A percentile compares a stretch with the other conserved stretches of the same genome.
phyloP scores from a whole-genome alignment of 371 early-diverging fungal species.

The Zopfochytrium polystomum region DNA sequence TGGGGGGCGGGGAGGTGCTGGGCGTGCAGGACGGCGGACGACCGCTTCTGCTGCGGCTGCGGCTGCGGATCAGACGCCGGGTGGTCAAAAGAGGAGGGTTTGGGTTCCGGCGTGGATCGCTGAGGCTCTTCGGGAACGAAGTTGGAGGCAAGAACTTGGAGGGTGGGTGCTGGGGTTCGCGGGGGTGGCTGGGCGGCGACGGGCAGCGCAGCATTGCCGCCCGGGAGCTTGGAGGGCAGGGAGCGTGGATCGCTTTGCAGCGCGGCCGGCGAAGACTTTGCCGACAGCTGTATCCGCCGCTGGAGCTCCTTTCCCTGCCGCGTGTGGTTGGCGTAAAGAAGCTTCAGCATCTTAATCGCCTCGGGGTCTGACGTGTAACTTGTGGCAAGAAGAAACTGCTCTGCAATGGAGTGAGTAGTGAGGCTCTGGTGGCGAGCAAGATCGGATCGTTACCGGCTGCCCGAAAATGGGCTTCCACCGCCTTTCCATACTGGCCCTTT shows the following conservation, averaged over 20 bases:
- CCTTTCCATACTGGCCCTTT: slow-evolving; percentile 37
- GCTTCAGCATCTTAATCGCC: slow-evolving; percentile 41
- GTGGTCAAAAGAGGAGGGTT: no score
- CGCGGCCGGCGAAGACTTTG: not conserved
- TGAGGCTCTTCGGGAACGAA: no score
- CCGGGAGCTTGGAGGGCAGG: not conserved
- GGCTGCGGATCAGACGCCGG: not conserved
- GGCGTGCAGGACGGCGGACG: not conserved
- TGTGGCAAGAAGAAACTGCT: slow-evolving; percentile 44
- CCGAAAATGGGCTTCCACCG: slow-evolving; percentile 44
- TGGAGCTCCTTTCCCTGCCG: slow-evolving; percentile 46
- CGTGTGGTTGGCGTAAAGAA: slow-evolving; percentile 46
- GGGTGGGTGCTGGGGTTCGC: no score
- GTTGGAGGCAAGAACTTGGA: no score
- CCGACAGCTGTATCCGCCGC: slow-evolving; percentile 14
- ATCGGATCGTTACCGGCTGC: slow-evolving; percentile 39
- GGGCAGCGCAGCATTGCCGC: not conserved
- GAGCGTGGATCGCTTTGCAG: not conserved
- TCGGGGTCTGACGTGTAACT: slow-evolving; percentile 41
- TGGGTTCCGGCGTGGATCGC: no score
- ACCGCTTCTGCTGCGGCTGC: slow-evolving; percentile 1
- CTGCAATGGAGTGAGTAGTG: slow-evolving; percentile 10
- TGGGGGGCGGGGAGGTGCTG: not conserved
- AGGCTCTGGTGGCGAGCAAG: not conserved
- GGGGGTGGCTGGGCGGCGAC: no score